Evolutionary conservation across 768 basidiomycete species (phyloP), one percentile per base, ranked within the genome.

Genomic region (Lactarius akahatsu): DNA sequence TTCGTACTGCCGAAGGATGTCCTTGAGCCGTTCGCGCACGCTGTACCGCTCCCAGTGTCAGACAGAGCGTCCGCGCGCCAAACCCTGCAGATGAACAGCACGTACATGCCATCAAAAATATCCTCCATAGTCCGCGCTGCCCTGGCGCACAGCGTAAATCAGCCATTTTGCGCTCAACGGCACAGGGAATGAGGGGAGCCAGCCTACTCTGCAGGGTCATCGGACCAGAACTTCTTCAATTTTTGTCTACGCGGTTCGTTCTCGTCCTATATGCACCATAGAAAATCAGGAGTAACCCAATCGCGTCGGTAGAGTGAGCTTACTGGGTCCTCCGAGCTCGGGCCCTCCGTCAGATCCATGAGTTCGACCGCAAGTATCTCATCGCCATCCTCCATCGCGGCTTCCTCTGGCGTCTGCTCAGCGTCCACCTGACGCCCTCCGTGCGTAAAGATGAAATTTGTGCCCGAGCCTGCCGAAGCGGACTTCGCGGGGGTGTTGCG

Each of bases 321-420:
- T 18, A 89, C 90, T 82, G 84, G 83, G 70, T 84, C 82, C 68
- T 90, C 88, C 41, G 83, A 75, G 57, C 80, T 80, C 8, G 86
- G 80, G 38, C 84, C 85, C 61, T 89, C 86, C 8, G 93, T 94
- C 71, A 95, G 80, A 74, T 95, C 93, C 91, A 94, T 91, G 76
- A 95, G 77, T 78, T 95, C 93, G 23, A 94, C 89, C 16, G 93
- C 93, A 59, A 93, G 79, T 74, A 95, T 91, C 77, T 94, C 91
- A 74, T 95, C 93, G 6, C 87, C 87, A 71, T 93, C 90, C 72
- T 95, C 92, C 81, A 95, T 90, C 6, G 89, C 90, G 57, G 87
- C 83, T 71, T 94, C 92, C 74, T 94, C 92, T 28, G 92, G 89
- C 11, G 93, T 92, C 74, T 89, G 87, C 59, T 94, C 91, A 16